Base-by-base conservation (phyloP, 495 filamentous ascomycete genomes). In the Recurvomyces mirabilis region DNA sequence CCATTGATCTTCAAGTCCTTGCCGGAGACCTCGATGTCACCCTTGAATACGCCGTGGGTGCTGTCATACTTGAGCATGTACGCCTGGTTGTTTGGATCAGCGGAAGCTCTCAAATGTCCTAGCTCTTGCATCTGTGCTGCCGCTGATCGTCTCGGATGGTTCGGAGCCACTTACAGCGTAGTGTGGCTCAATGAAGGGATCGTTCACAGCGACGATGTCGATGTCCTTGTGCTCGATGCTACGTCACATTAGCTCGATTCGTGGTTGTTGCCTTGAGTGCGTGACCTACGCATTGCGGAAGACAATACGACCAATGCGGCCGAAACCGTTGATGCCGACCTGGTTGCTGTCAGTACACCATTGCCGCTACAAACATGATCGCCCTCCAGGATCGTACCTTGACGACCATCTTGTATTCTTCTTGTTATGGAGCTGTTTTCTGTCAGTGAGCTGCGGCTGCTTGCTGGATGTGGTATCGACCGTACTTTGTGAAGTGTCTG, bases 21-120 rank as follows among this genome's bases (percentile, higher is more conserved):
- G 56, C 76, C 81, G 22, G 77, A 72, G 58, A 82, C 68, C 64
- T 79, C 67, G 65, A 96, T 73, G 44, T 79, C 75, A 53, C 91
- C 91, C 72, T 95, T 93, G 82, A 96, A 98, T 68, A 77, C 69
- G 54, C 91, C 93, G 77, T 98, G 91, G 60, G 83, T 84, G 54
- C 83, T 85, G 74, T 98, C 91, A 64, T 96, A 98, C 74, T 91
- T 89, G 70, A 98, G 78, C 93, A 98, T 95, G 77, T 98, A 98
- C 62, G 81, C 85, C 87, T 94, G 58, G 19, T 22, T 12, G n/a
- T 19, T 29, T 19, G 36, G n/a, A 23, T 53, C 30, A 53, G 49
- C 38, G 31, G 29, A 23, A 9, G 25, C 29, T 34, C 30, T 23
- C 9, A 31, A 5, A n/a, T 30, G 10, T 40, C 12, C 35, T 21